Percentiles rank a stretch among this genome's conserved stretches.
Conservation (phyloP, 805 yeast species). For the Vanderwaltozyma polyspora region DNA sequence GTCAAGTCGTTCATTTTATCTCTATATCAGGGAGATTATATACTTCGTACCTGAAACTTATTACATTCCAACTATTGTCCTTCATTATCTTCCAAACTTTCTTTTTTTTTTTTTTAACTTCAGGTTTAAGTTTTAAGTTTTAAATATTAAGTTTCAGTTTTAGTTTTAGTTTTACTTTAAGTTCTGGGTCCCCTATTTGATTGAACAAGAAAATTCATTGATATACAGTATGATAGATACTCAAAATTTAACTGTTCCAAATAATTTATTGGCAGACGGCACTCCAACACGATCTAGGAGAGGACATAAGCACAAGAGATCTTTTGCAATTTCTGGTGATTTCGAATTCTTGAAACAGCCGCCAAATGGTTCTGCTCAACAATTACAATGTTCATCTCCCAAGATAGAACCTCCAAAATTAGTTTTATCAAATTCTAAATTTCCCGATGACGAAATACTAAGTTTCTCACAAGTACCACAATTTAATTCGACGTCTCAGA, state of each 20-base stretch:
- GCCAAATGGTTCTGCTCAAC: neutral
- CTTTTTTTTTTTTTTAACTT: neutral
- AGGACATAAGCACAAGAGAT: conserved; percentile 71
- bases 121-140: neutral
- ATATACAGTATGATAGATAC: conserved; percentile 1
- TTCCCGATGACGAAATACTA: neutral
- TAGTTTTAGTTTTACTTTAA: no score
- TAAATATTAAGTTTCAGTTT: no score
- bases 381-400: neutral
- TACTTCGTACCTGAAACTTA: no score
- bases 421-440: neutral
- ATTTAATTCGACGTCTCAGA: neutral
- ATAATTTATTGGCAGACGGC: neutral
- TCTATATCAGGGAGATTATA: no score
- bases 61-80: no score
- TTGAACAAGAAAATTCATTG: no score
- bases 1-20: no score
- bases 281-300: conserved; percentile 22
- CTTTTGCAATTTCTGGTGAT: conserved; percentile 84
- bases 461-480: neutral
- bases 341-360: conserved; percentile 38
- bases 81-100: no score
- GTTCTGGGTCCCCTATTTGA: no score
- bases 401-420: neutral
- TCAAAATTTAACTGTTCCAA: conserved; percentile 1